A percentile compares a stretch with the other conserved stretches of the same genome.
These are phyloP conservation scores for Pinus tabuliformis DNA, from an alignment of 75 land plant genomes.

Conservation along the genomic window DNA sequence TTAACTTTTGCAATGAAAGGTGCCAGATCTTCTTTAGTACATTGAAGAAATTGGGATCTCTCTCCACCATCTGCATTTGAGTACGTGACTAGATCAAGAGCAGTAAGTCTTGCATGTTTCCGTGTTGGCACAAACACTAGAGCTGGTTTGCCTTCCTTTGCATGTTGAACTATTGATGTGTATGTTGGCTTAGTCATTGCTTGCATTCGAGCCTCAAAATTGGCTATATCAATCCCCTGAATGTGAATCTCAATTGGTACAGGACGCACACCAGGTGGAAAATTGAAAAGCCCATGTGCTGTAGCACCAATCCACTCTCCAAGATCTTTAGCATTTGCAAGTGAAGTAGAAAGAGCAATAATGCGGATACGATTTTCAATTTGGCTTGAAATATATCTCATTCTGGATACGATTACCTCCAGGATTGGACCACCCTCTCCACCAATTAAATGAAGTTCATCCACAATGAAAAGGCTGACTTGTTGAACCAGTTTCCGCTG, in stretches of 20 bases:
- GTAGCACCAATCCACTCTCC: slow-evolving; percentile 99
- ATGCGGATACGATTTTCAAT: slow-evolving; percentile 70
- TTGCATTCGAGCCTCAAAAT: slow-evolving; percentile 95
- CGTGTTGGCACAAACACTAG: slow-evolving; percentile 92
- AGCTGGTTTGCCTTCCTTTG: slow-evolving; percentile 80
- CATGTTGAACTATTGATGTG: slow-evolving; percentile 82
- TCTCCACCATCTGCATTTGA: slow-evolving; percentile 52
- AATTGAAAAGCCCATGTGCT: slow-evolving; percentile 94
- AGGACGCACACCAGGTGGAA: slow-evolving; percentile 88
- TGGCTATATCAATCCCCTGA: slow-evolving; percentile 92
- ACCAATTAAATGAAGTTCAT: slow-evolving; percentile 93
- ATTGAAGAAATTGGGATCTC: slow-evolving; percentile 51
- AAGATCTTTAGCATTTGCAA: slow-evolving; percentile 95
- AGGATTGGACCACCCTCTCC: slow-evolving; percentile 84
- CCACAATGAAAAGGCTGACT: slow-evolving; percentile 84
- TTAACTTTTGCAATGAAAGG: slow-evolving; percentile 46
- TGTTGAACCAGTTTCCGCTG: slow-evolving; percentile 86
- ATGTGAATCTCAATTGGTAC: slow-evolving; percentile 91
- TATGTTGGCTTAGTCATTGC: slow-evolving; percentile 92
- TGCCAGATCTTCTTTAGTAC: slow-evolving; percentile 53
- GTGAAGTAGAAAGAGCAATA: slow-evolving; percentile 90
- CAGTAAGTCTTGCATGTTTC: slow-evolving; percentile 82
- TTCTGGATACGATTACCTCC: slow-evolving; percentile 92
- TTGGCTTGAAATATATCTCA: slow-evolving; percentile 86
- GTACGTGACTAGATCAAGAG: slow-evolving; percentile 71